Base-by-base conservation (phyloP, 2,329 filamentous ascomycete genomes). In the Botrytis tulipae region DNA sequence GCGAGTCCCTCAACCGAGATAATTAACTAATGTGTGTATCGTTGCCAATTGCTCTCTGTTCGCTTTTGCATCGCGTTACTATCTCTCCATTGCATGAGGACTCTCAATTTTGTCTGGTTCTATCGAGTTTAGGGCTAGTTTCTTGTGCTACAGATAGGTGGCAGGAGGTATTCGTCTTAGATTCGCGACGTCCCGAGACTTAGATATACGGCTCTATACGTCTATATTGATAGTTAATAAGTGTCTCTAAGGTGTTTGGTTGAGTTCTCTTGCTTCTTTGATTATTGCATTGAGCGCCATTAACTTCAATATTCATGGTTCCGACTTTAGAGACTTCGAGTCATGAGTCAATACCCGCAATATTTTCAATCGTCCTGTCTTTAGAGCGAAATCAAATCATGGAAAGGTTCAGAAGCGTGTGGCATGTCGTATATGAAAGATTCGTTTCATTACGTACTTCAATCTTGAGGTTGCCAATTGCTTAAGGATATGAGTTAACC, bases 21-120 rank as follows among this genome's bases (percentile, higher is more conserved):
- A 18, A 7, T 12, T 0, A 40, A 40, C 5, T 1, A 1, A 5
- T 25, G 6, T n/a, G 12, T 4, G 1, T 4, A 0, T 37, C 22
- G 4, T n/a, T 40, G 1, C 5, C 29, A 2, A 3, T 1, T 54
- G 5, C 5, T 54, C 25, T 0, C 0, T 54, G 32, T n/a, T n/a
- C 2, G 2, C 35, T n/a, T 40, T 0, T n/a, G 3, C 3, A n/a
- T 37, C 7, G 14, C 3, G 22, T 16, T 25, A 2, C 12, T 4
- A 2, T 37, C 22, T 14, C 9, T 61, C 10, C 20, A 9, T 8
- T 14, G 5, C 10, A 61, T 40, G 1, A 8, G 0, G 4, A 12
- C 35, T 16, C 5, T 61, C 6, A 0, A 2, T n/a, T 14, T 9
- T 25, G 22, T 40, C 22, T n/a, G 6, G 22, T 18, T n/a, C 12